Conservation (phyloP, 225 moss, liverwort and hornwort species). For the Physcomitrellopsis africana region DNA sequence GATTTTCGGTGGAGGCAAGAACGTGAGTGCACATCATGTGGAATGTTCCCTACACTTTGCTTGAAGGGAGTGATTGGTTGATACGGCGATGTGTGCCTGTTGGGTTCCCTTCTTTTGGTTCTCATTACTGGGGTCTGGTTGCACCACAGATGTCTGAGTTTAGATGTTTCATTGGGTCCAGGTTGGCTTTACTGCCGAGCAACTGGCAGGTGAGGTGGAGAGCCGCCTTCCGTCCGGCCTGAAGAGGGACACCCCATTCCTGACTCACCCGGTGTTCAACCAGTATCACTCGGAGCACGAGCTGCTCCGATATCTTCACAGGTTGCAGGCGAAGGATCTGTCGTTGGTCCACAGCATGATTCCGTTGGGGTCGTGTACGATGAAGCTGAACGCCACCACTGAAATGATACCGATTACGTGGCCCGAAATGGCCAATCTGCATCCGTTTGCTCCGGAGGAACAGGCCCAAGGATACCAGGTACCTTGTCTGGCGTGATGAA, state of each 20-base stretch:
- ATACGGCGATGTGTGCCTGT: not conserved
- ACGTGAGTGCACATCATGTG: constrained; percentile 54
- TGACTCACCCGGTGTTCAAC: constrained; percentile 90
- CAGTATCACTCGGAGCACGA: constrained; percentile 98
- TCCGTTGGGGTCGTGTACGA: constrained; percentile 95
- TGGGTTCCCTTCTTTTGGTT: not conserved
- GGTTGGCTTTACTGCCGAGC: constrained; percentile 87
- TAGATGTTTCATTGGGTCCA: constrained; percentile 21
- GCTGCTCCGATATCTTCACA: constrained; percentile 83
- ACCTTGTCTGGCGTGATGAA: not conserved
- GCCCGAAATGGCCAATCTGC: constrained; percentile 89
- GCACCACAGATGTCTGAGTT: not conserved
- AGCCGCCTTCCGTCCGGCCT: constrained; percentile 58
- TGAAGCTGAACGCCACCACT: constrained; percentile 93
- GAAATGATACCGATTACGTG: constrained; percentile 97
- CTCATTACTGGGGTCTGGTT: not conserved
- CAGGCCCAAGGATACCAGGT: constrained; percentile 90
- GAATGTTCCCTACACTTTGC: not conserved
- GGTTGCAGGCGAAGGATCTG: constrained; percentile 90
- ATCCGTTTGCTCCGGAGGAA: constrained; percentile 89
- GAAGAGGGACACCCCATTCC: constrained; percentile 72
- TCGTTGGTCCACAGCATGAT: constrained; percentile 98
- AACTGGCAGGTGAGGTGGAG: constrained; percentile 67
- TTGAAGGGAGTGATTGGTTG: constrained; percentile 9
- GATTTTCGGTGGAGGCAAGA: constrained; percentile 81